A percentile compares a stretch with the other conserved stretches of the same genome.
These are phyloP conservation scores for Stygiomarasmius scandens DNA, from an alignment of 1,284 basidiomycete species.

Conservation along the genomic window DNA sequence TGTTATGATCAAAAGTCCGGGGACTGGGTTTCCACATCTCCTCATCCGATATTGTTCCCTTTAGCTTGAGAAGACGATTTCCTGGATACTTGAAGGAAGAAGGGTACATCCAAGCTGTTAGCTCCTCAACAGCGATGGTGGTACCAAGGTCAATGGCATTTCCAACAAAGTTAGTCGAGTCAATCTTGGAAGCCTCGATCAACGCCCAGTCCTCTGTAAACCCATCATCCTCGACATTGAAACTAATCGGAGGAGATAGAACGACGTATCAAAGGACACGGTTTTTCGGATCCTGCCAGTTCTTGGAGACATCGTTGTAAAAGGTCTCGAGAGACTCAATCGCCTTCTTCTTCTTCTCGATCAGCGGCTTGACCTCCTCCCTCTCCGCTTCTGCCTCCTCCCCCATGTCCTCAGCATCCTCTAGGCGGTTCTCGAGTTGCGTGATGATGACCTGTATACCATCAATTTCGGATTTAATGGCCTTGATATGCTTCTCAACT, in stretches of 20 bases:
- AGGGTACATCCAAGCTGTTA: slow-evolving; percentile 20
- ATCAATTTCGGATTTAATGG: slow-evolving; percentile 23
- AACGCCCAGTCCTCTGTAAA: slow-evolving; percentile 35
- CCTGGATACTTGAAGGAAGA: slow-evolving; percentile 28
- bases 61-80: slow-evolving; percentile 31
- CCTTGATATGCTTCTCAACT: slow-evolving; percentile 15
- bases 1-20: slow-evolving; percentile 25
- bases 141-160: slow-evolving; percentile 29
- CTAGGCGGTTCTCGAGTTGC: slow-evolving; percentile 15
- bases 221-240: slow-evolving; percentile 20
- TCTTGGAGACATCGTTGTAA: slow-evolving; percentile 22
- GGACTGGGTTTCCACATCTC: slow-evolving; percentile 29
- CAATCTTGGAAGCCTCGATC: slow-evolving; percentile 33
- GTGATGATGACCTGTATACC: slow-evolving; percentile 13
- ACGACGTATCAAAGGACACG: slow-evolving; percentile 36
- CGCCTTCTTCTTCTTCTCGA: slow-evolving; percentile 18
- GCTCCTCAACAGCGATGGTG: slow-evolving; percentile 9
- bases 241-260: slow-evolving; percentile 30
- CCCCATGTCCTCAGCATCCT: slow-evolving; percentile 14
- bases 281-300: slow-evolving; percentile 25
- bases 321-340: slow-evolving; percentile 27
- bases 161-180: slow-evolving; percentile 19
- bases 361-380: slow-evolving; percentile 8
- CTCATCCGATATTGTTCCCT: slow-evolving; percentile 25
- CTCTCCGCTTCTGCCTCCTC: neutral